These are phyloP conservation scores for Lipomyces lipofer DNA, from an alignment of 805 yeast genomes.

Conservation along the genomic window DNA sequence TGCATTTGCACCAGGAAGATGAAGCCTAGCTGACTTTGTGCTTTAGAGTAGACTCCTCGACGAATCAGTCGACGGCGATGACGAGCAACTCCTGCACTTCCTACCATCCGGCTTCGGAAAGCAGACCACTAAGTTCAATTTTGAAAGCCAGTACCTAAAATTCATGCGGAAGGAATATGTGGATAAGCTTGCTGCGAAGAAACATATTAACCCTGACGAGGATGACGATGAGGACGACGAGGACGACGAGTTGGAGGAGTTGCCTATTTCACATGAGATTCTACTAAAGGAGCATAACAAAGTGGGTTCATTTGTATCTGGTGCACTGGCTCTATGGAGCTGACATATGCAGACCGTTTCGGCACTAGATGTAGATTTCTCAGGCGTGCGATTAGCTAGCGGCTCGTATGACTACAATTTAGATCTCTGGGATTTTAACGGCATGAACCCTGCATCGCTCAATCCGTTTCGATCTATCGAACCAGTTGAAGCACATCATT, in stretches of 20 bases:
- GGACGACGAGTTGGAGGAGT: slow-evolving; percentile 37
- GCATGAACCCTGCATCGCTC: slow-evolving; percentile 36
- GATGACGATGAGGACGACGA: slow-evolving; percentile 33
- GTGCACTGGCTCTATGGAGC: not conserved
- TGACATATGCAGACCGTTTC: slow-evolving; percentile 20
- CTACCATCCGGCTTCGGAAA: slow-evolving; percentile 32
- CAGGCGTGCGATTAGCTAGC: slow-evolving; percentile 37
- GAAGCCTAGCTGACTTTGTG: too few relatives aligned
- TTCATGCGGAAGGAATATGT: slow-evolving; percentile 14
- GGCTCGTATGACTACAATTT: slow-evolving; percentile 37
- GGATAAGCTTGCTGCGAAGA: slow-evolving; percentile 3
- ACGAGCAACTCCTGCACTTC: slow-evolving; percentile 8
- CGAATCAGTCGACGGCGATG: slow-evolving; percentile 21
- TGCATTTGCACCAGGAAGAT: too few relatives aligned
- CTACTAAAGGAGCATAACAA: slow-evolving; percentile 32
- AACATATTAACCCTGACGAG: slow-evolving; percentile 17
- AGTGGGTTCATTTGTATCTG: slow-evolving; percentile 28
- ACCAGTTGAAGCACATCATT: slow-evolving; percentile 34
- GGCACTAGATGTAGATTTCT: slow-evolving; percentile 34
- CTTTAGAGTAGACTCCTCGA: too few relatives aligned
- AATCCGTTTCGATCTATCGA: slow-evolving; percentile 35
- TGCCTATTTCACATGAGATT: slow-evolving; percentile 44
- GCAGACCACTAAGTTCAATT: slow-evolving; percentile 6
- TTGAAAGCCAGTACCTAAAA: slow-evolving; percentile 14
- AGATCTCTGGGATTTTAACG: slow-evolving; percentile 40